phyloP scores from a whole-genome alignment of 306 rosid genomes.

The Prunus davidiana region DNA sequence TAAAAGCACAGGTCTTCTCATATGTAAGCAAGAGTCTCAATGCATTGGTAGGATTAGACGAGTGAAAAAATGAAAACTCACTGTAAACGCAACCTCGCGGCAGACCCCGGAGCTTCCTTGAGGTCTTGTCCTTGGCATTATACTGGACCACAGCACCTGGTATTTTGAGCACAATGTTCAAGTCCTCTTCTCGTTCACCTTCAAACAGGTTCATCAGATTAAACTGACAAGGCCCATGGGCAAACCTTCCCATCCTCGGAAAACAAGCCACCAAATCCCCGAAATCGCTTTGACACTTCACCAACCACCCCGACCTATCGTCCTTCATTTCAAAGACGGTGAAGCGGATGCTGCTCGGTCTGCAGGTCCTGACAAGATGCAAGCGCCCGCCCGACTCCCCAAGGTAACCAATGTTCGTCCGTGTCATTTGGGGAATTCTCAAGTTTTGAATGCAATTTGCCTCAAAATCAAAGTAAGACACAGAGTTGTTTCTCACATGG shows the following conservation, averaged over 20 bases:
- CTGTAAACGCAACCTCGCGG: not conserved
- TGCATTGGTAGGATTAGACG: not conserved
- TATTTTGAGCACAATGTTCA: conserved; percentile 16
- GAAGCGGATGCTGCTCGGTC: not conserved
- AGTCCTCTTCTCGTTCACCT: conserved; percentile 14
- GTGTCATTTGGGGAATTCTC: not conserved
- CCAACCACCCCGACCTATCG: conserved; percentile 1
- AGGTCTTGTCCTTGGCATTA: conserved; percentile 8
- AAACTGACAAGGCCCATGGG: not conserved
- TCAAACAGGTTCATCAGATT: not conserved
- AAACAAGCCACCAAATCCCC: not conserved
- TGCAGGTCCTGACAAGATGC: not conserved
- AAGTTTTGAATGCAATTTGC: conserved; percentile 5
- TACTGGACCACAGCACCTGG: conserved; percentile 19
- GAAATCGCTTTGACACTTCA: conserved; percentile 9
- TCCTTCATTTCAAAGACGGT: conserved; percentile 10
- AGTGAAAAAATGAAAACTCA: not conserved
- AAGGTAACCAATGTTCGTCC: not conserved
- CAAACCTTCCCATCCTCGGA: not conserved
- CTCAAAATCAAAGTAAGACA: conserved; percentile 6
- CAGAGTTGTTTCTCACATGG: not conserved
- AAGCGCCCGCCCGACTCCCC: not conserved
- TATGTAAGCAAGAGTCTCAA: not conserved
- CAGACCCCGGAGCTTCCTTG: not conserved
- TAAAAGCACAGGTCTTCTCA: not conserved